These are phyloP conservation scores for Hypoxylon cercidicola DNA, from an alignment of 495 filamentous ascomycete species.

Conservation along the genomic window DNA sequence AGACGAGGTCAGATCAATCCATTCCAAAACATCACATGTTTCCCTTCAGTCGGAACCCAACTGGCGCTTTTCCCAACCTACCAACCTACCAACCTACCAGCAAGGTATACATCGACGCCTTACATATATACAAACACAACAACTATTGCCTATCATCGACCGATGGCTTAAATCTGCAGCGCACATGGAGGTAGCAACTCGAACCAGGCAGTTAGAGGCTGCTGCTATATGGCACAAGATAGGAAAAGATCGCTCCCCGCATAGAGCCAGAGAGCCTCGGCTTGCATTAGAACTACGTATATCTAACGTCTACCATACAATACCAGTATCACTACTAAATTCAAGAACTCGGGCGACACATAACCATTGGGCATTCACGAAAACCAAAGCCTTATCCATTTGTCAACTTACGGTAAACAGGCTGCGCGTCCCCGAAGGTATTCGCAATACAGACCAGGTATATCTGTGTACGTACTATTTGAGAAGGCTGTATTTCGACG, in stretches of 20 bases:
- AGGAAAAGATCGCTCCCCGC: constrained; percentile 34
- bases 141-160: constrained; percentile 16
- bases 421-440: constrained; percentile 29
- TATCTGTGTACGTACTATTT: background rate
- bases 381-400: constrained; percentile 23
- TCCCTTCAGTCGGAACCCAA: constrained; percentile 25
- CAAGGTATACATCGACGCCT: background rate
- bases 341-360: constrained; percentile 21
- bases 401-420: constrained; percentile 7
- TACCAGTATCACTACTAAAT: constrained; percentile 7
- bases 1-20: constrained; percentile 31
- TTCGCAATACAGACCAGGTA: constrained; percentile 8
- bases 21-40: constrained; percentile 39
- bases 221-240: constrained; percentile 22
- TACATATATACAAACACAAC: constrained; percentile 4
- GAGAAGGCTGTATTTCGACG: constrained; percentile 5
- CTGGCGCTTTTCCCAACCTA: background rate
- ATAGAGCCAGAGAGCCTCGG: constrained; percentile 20
- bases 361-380: constrained; percentile 36
- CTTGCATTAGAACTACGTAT: constrained; percentile 26
- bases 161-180: background rate
- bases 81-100: too few species aligned
- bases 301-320: constrained; percentile 14
- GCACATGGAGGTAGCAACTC: constrained; percentile 6
- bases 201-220: constrained; percentile 2